Base-by-base conservation (phyloP, 257 asterid species). In the Nicotiana noctiflora region DNA sequence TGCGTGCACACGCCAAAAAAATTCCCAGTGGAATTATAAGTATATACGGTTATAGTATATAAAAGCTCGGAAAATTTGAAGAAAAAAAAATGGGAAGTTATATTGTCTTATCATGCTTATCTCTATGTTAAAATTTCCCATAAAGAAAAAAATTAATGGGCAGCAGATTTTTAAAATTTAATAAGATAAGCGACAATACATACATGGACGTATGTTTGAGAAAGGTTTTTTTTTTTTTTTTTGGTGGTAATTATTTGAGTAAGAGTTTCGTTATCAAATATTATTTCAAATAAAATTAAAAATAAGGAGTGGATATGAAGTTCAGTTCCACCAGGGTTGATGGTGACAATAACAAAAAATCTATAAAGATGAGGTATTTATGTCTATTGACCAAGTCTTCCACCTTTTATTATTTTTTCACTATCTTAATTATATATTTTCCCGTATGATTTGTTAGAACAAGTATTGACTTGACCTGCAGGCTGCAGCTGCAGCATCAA, bases 401-500 rank as follows among this genome's bases (percentile, higher is more conserved):
- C 40, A 32, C 2, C 62, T 23, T 74, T 0, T 74, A 46, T 74
- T 49, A 12, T 59, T 19, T 14, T 23, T 49, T 4, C 31, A 74
- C 14, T 19, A 21, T 7, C 37, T 49, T 6, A n/a, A n/a, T n/a
- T n/a, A n/a, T n/a, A n/a, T n/a, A 49, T n/a, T n/a, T n/a, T n/a
- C n/a, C n/a, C n/a, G n/a, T n/a, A n/a, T n/a, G n/a, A n/a, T n/a
- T n/a, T n/a, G 44, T 19, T 49, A 49, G 59, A 57, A 74, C 79
- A 74, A 74, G 79, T 74, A 74, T 74, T 74, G 79, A 46, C 79
- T 74, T 74, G 79, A 74, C 79, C 60, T 74, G 79, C n/a, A n/a
- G n/a, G n/a, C n/a, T n/a, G n/a, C 52, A 23, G 51, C 79, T 74
- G 79, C 52, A 49, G 51, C 61, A 74, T 74, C 79, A 74, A 25